A percentile compares a stretch with the other conserved stretches of the same genome.
Conservation (phyloP, 257 asterid species). For the Ballota nigra region DNA sequence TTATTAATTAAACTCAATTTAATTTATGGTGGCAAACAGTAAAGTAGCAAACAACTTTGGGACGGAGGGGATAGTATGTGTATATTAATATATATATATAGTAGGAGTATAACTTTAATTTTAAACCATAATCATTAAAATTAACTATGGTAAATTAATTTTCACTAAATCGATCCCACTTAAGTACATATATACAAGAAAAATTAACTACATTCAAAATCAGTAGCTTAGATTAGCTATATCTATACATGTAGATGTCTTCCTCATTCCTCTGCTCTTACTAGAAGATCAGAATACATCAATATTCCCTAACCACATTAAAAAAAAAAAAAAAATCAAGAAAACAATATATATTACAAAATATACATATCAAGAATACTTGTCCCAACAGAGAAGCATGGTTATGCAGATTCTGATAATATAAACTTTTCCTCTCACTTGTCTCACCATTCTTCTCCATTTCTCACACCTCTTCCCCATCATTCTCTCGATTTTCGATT, state of each 20-base stretch:
- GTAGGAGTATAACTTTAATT: too few relatives aligned
- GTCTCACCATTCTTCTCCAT: constrained; percentile 47
- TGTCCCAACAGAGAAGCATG: constrained; percentile 48
- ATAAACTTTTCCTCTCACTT: constrained; percentile 40
- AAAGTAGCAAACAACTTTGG: too few relatives aligned
- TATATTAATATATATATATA: too few relatives aligned
- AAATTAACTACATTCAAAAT: not conserved
- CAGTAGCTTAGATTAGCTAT: not conserved
- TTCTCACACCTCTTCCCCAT: constrained; percentile 35
- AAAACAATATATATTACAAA: not conserved
- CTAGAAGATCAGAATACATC: not conserved
- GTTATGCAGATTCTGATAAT: constrained; percentile 47
- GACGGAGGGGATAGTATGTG: too few relatives aligned
- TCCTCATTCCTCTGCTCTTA: not conserved
- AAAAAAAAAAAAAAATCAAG: not conserved
- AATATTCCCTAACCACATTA: too few relatives aligned
- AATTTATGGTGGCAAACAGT: too few relatives aligned
- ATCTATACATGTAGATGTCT: not conserved
- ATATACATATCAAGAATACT: constrained; percentile 22
- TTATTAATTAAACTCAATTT: too few relatives aligned
- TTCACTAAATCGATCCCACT: not conserved
- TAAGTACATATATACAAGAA: not conserved
- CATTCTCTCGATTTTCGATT: not conserved
- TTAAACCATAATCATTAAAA: too few relatives aligned
- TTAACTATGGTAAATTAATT: not conserved